phyloP scores from a whole-genome alignment of 2,329 filamentous ascomycete species.

The Coniochaeta ligniaria region DNA sequence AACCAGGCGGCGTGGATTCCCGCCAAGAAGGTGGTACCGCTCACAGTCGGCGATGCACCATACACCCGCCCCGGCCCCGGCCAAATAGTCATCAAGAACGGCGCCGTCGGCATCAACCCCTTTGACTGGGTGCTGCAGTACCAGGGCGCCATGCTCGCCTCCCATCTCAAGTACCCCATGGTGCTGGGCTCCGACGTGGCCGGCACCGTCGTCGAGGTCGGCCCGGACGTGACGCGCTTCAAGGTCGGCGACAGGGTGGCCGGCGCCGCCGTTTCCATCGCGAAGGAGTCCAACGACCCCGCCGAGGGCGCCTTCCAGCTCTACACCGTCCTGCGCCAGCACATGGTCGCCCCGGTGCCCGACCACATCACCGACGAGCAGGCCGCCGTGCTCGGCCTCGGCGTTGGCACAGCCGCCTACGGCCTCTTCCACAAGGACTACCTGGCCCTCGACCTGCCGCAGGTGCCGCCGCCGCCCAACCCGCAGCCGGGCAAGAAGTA shows the following conservation, averaged over 20 bases:
- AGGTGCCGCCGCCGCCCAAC: background rate
- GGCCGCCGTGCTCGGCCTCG: slow-evolving; percentile 17
- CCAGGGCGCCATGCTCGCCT: slow-evolving; percentile 10
- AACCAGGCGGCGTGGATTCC: background rate
- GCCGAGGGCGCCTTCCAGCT: slow-evolving; percentile 15
- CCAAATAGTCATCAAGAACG: slow-evolving; percentile 17
- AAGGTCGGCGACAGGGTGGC: slow-evolving; percentile 24
- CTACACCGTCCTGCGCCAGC: slow-evolving; percentile 11
- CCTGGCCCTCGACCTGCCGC: slow-evolving; percentile 9
- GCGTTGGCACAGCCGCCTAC: slow-evolving; percentile 16
- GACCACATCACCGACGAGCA: slow-evolving; percentile 13
- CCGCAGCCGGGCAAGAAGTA: background rate
- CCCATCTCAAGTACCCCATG: slow-evolving; percentile 18
- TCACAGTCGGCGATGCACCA: background rate
- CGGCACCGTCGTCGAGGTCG: slow-evolving; percentile 22
- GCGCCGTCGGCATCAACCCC: slow-evolving; percentile 21
- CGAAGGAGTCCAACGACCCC: slow-evolving; percentile 6
- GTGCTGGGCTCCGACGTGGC: slow-evolving; percentile 24
- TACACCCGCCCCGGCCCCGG: background rate
- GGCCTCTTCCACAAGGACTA: slow-evolving; percentile 14
- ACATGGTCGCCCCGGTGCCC: slow-evolving; percentile 9
- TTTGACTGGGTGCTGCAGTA: slow-evolving; percentile 16
- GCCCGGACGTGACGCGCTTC: slow-evolving; percentile 16
- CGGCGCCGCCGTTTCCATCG: slow-evolving; percentile 8
- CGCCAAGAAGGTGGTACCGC: background rate